phyloP scores from a whole-genome alignment of 192 early-diverging fungal genomes.

The Podila horticola region DNA sequence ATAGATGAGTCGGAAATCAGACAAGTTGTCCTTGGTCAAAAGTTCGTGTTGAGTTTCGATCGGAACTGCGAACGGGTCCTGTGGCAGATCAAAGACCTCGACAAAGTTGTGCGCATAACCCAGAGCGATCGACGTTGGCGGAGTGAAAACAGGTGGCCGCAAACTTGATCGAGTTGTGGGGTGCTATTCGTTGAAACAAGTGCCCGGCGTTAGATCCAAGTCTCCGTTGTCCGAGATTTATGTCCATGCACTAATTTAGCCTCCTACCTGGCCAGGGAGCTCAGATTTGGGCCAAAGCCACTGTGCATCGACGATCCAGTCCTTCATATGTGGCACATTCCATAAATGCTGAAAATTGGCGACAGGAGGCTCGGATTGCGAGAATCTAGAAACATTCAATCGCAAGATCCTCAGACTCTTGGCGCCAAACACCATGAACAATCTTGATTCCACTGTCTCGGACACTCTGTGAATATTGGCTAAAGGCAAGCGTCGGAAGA shows the following conservation, averaged over 20 bases:
- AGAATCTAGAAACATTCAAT: conserved; percentile 8
- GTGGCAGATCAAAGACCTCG: conserved; percentile 59
- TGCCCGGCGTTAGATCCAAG: too few relatives aligned
- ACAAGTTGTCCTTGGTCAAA: conserved; percentile 5
- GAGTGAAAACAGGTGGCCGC: not conserved
- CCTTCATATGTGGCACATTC: conserved; percentile 58
- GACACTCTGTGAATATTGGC: conserved; percentile 34
- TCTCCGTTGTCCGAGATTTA: too few relatives aligned
- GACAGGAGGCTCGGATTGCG: not conserved
- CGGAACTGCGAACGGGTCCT: conserved; percentile 19
- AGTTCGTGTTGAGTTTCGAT: not conserved
- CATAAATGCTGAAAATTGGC: conserved; percentile 32
- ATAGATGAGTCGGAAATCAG: conserved; percentile 30
- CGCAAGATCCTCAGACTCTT: conserved; percentile 47
- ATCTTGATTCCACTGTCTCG: conserved; percentile 15
- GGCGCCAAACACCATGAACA: conserved; percentile 52
- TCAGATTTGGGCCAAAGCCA: conserved; percentile 65
- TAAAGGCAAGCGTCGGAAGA: not conserved
- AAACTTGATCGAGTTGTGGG: conserved; percentile 29
- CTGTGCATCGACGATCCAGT: conserved; percentile 85
- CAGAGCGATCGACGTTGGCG: conserved; percentile 62
- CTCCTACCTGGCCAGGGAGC: conserved; percentile 20
- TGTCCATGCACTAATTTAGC: not conserved
- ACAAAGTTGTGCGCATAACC: conserved; percentile 84
- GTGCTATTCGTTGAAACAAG: not conserved